Base-by-base conservation (phyloP, 805 yeast genomes). In the Alloascoidea africana region DNA sequence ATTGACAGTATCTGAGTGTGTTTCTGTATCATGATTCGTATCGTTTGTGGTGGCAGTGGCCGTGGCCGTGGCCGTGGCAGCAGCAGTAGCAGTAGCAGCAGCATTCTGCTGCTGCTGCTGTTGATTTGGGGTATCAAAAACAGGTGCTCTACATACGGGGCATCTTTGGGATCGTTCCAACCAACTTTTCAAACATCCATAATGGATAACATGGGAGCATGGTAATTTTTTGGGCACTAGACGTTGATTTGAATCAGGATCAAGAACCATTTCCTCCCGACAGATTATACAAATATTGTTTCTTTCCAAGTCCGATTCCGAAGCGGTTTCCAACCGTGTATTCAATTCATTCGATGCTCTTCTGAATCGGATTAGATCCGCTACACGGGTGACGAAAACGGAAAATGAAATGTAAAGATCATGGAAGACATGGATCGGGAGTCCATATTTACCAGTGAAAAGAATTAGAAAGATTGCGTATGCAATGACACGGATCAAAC, bases 111-210 rank as follows among this genome's bases (percentile, higher is more conserved):
- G n/a, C n/a, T 33, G 18, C 19, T 38, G n/a, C n/a, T n/a, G n/a
- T n/a, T n/a, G n/a, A n/a, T n/a, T n/a, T n/a, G n/a, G n/a, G 27
- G 48, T 53, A 36, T 52, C 61, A 44, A 73, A 66, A 2, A 85
- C 93, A 6, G 74, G 70, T 18, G 77, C 64, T 42, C 95, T 65
- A 54, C 98, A 91, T 38, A 87, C 73, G 1, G 98, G 98, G 60
- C 98, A 91, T n/a, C 73, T 71, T 46, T 79, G 89, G 0, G 95
- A 84, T 45, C 94, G 69, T 51, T 83, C 93, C 46, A 91, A 64
- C 98, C 98, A 91, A 46, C 81, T 78, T 50, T 84, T 81, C 43
- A 91, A 65, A 55, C 98, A 91, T 3, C 91, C 87, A 58, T 80
- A 60, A 54, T 91, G 98, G 40, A 89, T 65, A 36, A 84, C 77